Evolutionary conservation across 495 filamentous ascomycete species (phyloP).

Genomic region (Podospora conica): DNA sequence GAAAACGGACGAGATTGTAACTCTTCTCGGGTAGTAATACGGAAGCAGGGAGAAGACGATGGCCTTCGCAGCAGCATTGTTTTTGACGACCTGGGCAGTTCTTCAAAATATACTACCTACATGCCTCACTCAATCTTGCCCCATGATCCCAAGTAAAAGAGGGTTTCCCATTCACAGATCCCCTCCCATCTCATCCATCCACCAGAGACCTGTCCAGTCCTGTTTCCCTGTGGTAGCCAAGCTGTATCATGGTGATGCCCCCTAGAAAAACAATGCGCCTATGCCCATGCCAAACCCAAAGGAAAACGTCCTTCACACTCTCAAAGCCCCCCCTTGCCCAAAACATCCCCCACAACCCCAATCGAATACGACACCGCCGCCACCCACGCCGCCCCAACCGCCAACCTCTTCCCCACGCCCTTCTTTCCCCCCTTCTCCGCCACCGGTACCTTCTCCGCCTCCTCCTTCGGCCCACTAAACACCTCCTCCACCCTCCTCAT

Average conservation of each 20-base stretch:
- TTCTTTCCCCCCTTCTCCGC: constrained; percentile 27
- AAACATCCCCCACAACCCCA: constrained; percentile 62
- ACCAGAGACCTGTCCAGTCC: background rate
- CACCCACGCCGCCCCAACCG: constrained; percentile 53
- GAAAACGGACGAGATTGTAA: background rate
- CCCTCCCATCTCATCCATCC: background rate
- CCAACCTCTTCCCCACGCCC: constrained; percentile 42
- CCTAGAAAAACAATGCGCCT: background rate
- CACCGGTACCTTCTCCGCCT: constrained; percentile 14
- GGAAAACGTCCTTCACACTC: constrained; percentile 44
- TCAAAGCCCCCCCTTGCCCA: constrained; percentile 48
- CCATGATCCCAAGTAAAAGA: background rate
- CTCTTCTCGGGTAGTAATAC: background rate
- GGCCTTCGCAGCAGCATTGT: too few relatives aligned
- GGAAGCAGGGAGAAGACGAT: background rate
- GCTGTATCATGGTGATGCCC: background rate
- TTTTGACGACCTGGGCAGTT: background rate
- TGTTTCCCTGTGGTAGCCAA: background rate
- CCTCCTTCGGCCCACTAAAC: constrained; percentile 34
- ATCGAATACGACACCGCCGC: constrained; percentile 61
- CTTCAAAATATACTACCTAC: background rate
- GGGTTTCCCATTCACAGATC: background rate
- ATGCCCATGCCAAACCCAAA: constrained; percentile 6
- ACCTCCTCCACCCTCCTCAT: constrained; percentile 54
- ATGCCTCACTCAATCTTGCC: background rate